Base-by-base conservation (phyloP, 352 stramenopile genomes). In the Pythium aristosporum region DNA sequence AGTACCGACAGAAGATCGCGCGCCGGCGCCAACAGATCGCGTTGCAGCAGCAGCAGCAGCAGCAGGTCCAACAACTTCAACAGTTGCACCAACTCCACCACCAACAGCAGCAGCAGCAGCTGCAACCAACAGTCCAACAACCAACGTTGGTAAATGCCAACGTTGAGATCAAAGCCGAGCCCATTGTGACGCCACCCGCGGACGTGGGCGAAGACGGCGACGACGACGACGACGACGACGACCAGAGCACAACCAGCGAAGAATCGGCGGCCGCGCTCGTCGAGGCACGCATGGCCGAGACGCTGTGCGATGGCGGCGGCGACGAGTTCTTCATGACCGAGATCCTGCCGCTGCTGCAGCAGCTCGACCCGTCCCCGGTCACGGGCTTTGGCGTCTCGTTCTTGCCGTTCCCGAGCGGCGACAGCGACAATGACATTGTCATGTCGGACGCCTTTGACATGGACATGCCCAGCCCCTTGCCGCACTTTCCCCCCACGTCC, bases 1-100 rank as follows among this genome's bases (percentile, higher is more conserved):
- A 93, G 71, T 93, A 93, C 69, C 82, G 84, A 15, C 84, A 93
- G 57, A 93, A 93, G 74, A 93, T 93, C 61, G 91, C 34, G 30
- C 75, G 81, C 61, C 78, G 85, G 4, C 82, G 82, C 55, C 81
- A 89, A 62, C 77, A 65, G 47, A 2, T 67, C n/a, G 18, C 46
- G 28, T 39, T 63, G 11, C 58, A 59, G 37, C 65, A 65, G 21
- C 54, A 67, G 48, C 54, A 62, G 46, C 61, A 66, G 32, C 52
- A 65, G 42, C 60, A 63, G 53, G 58, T 58, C 6, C 52, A 49
- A 25, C 65, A 65, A 25, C 54, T 61, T 21, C 54, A 62, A 30
- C 61, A 66, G 39, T 47, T 57, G n/a, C 57, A 61, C 51, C 53
- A 61, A 21, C 60, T 47, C 7, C 60, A 67, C 48, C 58, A 65